Conservation (phyloP, 2,329 filamentous ascomycete species). For the Talaromyces sp. region DNA sequence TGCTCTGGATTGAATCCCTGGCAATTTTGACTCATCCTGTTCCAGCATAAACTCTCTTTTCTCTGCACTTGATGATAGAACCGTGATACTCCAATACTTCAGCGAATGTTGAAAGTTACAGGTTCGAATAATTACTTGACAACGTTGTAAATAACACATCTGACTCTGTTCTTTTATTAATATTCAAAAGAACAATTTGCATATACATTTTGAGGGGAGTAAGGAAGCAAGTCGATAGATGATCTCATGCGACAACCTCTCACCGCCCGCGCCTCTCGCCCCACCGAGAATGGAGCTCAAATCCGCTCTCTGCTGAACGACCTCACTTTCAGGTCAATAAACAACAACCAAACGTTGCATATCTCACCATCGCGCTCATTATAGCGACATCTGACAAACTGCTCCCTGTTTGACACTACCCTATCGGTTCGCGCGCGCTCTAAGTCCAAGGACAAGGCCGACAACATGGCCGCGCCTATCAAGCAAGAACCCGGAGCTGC, state of each 20-base stretch:
- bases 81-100: background rate
- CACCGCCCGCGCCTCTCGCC: constrained; percentile 5
- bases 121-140: background rate
- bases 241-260: constrained; percentile 4
- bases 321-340: background rate
- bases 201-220: background rate
- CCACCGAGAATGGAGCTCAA: constrained; percentile 10
- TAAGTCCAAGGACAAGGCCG: background rate
- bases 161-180: background rate
- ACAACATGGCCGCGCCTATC: constrained; percentile 33
- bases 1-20: background rate
- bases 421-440: background rate
- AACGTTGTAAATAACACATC: background rate
- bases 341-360: background rate
- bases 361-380: too few species aligned
- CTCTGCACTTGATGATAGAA: background rate
- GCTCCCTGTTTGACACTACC: background rate
- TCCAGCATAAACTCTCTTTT: background rate
- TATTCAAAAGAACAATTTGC: background rate
- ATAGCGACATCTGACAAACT: background rate
- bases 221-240: background rate
- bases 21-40: background rate
- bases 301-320: constrained; percentile 10
- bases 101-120: background rate
- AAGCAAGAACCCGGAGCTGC: constrained; percentile 41